Conservation (phyloP, 2,329 filamentous ascomycete genomes). For the Blastomyces parvus region DNA sequence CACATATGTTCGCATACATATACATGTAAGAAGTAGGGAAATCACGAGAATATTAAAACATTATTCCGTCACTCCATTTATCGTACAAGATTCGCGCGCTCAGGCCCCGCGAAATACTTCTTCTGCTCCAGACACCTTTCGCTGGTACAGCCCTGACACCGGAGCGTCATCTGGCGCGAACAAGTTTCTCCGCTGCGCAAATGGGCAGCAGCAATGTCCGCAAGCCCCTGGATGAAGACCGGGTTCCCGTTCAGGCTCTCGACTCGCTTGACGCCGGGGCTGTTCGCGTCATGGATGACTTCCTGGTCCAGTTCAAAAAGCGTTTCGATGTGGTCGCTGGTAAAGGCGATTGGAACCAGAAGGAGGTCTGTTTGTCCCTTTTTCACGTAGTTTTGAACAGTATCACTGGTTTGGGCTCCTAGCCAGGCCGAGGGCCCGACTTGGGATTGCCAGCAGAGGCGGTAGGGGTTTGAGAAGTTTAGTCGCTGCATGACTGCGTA, state of each 20-base stretch:
- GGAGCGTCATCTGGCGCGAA: slow-evolving; percentile 75
- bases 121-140: slow-evolving; percentile 70
- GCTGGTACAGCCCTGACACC: slow-evolving; percentile 89
- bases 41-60: neutral
- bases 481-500: slow-evolving; percentile 93
- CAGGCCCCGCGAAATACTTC: slow-evolving; percentile 51
- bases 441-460: slow-evolving; percentile 95
- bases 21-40: neutral
- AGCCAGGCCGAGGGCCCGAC: slow-evolving; percentile 94
- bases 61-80: slow-evolving; percentile 12
- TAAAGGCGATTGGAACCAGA: slow-evolving; percentile 92
- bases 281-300: slow-evolving; percentile 74
- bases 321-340: slow-evolving; percentile 98
- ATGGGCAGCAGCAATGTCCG: slow-evolving; percentile 75
- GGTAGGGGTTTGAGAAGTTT: slow-evolving; percentile 79
- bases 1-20: neutral
- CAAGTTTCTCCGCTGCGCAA: slow-evolving; percentile 60
- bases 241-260: slow-evolving; percentile 87
- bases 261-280: slow-evolving; percentile 73
- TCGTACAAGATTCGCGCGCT: slow-evolving; percentile 27
- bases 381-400: slow-evolving; percentile 78
- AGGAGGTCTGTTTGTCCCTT: slow-evolving; percentile 87
- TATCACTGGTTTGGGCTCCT: slow-evolving; percentile 81
- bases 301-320: slow-evolving; percentile 89
- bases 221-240: slow-evolving; percentile 82